Base-by-base conservation (phyloP, 768 basidiomycete species). In the Calvatia gigantea region DNA sequence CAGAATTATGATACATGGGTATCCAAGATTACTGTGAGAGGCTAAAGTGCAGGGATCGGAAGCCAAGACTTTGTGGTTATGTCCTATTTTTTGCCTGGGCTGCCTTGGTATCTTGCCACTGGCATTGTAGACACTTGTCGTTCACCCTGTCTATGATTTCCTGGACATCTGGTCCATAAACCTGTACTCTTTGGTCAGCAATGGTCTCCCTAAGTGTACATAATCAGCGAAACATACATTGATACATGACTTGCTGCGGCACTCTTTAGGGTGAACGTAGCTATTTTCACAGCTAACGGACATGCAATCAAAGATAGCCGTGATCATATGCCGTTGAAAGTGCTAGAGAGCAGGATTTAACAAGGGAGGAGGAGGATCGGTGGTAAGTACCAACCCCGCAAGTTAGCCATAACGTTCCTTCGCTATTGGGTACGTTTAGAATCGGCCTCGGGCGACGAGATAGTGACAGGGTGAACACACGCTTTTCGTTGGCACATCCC, bases 231-330 rank as follows among this genome's bases (percentile, higher is more conserved):
- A 47, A 28, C 84, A 66, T 64, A 87, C 89, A 70, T 79, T 80
- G 54, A 75, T 67, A 64, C 88, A 91, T 3, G 64, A 69, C 7
- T 72, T 74, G 12, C 76, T 73, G 54, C 75, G 77, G 66, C 89
- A 90, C 44, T 67, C 68, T 52, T 67, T 77, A 12, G 80, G 76
- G 64, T 91, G 89, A 60, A 71, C 73, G 54, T 77, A 76, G 63
- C 86, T 89, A 61, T 77, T 76, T 66, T 85, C 81, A 71, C 89
- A 91, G 32, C 72, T 76, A 32, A 64, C 63, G 8, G 81, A 83
- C 66, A 83, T 82, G 72, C 89, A 91, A 66, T 91, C 89, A 69
- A 85, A 73, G 69, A 91, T 87, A 49, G 86, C 88, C 47, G 84
- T 73, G 57, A 91, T 78, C 35, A 84, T 68, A 59, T 89, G 88